phyloP scores from a whole-genome alignment of 345 rosid species.

The Populus tremula region DNA sequence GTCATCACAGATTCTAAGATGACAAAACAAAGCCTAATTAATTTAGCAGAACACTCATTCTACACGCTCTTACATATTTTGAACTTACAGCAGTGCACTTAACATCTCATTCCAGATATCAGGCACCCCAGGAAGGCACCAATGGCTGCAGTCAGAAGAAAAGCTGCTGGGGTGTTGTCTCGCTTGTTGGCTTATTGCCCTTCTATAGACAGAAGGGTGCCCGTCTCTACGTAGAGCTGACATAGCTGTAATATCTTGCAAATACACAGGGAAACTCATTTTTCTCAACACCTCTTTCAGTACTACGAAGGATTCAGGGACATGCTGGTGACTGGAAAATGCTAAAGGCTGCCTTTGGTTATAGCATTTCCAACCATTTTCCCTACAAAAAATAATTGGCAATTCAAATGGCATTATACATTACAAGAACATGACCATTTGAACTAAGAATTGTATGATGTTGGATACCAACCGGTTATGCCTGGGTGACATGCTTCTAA shows the following conservation, averaged over 20 bases:
- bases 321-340: conserved; percentile 52
- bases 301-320: conserved; percentile 61
- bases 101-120: conserved; percentile 95
- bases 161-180: conserved; percentile 42
- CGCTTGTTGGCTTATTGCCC: conserved; percentile 47
- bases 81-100: conserved; percentile 41
- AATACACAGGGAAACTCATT: conserved; percentile 70
- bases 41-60: conserved; percentile 19
- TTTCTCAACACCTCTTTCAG: conserved; percentile 59
- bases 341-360: conserved; percentile 71
- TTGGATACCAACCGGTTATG: conserved; percentile 51
- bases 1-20: conserved; percentile 15
- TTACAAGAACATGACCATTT: background rate
- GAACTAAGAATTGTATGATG: background rate
- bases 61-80: background rate
- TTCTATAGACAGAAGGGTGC: conserved; percentile 84
- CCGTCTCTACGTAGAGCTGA: conserved; percentile 80
- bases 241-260: conserved; percentile 80
- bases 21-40: conserved; percentile 2
- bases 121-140: conserved; percentile 98
- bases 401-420: background rate
- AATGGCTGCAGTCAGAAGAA: conserved; percentile 86
- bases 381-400: conserved; percentile 35
- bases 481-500: conserved; percentile 67
- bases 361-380: conserved; percentile 84